Evolutionary conservation across 225 moss, liverwort and hornwort genomes (phyloP), one percentile per base, ranked within the genome.

Genomic region (Polytrichum formosum): DNA sequence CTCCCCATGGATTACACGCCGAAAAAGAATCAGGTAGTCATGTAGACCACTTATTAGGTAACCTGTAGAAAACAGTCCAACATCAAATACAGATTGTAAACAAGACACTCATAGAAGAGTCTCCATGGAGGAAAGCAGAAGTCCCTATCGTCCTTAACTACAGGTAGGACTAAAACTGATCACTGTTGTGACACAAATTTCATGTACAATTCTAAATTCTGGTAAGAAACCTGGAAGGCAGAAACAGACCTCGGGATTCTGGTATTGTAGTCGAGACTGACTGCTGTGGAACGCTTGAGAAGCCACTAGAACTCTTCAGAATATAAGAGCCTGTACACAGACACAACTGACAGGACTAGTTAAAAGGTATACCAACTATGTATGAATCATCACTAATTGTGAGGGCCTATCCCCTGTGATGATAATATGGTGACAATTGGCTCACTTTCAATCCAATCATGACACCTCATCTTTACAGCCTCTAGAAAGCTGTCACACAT

Each of bases 11-110:
- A 98, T 82, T 59, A 91, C 88, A 73, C 98, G 91, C 61, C 85
- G 91, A 76, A 91, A 94, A 25, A 91, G 80, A 66, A 86, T 67
- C 35, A 98, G 73, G 76, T 88, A 98, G 74, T 94, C 98, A 68
- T 87, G 92, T 55, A 94, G 73, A 53, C 94, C 91, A 71, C 76
- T 85, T 35, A 92, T 84, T 70, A 93, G 74, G 70, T 85, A 94
- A 68, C 76, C 98, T 98, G 91, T 71, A 72, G 35, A 29, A 22
- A 70, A 16, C 19, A 28, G 56, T 10, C 30, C 18, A 28, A 67
- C 62, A 19, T 19, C 59, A 26, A 4, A 31, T 18, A 27, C 25
- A 46, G 17, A 30, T 28, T 59, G 59, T 29, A 23, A 17, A 46
- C 30, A 30, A n/a, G 46, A 31, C 30, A 21, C 28, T 21, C 25